Evolutionary conservation across 371 early-diverging fungal genomes (phyloP).

Genomic region (Batkoa obscura): DNA sequence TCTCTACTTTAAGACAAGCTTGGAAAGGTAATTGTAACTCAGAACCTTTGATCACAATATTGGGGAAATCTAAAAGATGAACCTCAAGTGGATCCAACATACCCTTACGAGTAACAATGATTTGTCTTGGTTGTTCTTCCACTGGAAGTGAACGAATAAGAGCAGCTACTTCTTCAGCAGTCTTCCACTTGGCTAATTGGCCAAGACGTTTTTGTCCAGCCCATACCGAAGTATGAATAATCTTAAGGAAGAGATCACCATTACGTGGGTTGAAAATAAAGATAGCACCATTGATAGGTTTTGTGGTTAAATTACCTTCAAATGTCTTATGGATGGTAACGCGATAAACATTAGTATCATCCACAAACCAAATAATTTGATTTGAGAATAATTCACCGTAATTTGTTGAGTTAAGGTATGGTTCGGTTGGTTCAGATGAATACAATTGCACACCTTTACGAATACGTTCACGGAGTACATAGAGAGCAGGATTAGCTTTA

Average conservation of each 20-base stretch:
- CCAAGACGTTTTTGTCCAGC: constrained; percentile 97
- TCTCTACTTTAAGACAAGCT: constrained; percentile 92
- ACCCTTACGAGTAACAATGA: constrained; percentile 96
- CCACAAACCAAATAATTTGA: constrained; percentile 98
- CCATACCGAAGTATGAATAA: constrained; percentile 98
- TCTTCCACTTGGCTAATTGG: constrained; percentile 98
- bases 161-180: constrained; percentile 97
- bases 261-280: constrained; percentile 98
- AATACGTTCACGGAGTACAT: constrained; percentile 95
- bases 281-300: constrained; percentile 97
- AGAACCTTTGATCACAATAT: constrained; percentile 93
- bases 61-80: constrained; percentile 88
- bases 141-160: constrained; percentile 94
- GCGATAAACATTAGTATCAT: constrained; percentile 98
- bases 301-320: constrained; percentile 95
- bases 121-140: constrained; percentile 97
- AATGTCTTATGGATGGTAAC: constrained; percentile 99
- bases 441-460: constrained; percentile 96
- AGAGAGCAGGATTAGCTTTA: constrained; percentile 94
- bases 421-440: constrained; percentile 97
- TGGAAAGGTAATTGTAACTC: constrained; percentile 95
- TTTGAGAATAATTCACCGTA: constrained; percentile 94
- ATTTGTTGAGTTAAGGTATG: constrained; percentile 86
- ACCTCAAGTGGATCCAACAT: constrained; percentile 98
- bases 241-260: constrained; percentile 96